Evolutionary conservation across 2,329 filamentous ascomycete species (phyloP), one percentile per base, ranked within the genome.

Genomic region (Elsinoe necatrix): DNA sequence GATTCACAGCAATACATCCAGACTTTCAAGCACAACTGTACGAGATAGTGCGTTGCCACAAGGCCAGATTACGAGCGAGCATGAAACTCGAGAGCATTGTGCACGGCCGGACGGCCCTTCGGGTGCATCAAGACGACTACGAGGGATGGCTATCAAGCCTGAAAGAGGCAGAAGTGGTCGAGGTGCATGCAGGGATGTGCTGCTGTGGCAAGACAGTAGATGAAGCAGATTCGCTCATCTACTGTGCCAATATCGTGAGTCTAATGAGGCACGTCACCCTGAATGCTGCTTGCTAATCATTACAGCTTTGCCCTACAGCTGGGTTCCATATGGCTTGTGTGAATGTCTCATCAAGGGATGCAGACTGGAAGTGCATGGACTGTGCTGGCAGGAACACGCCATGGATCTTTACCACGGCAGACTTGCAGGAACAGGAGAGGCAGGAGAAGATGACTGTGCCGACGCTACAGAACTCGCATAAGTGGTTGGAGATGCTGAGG

Each of bases 261-360:
- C 11, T 18, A n/a, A n/a, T n/a, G n/a, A n/a, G n/a, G n/a, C n/a
- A n/a, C n/a, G n/a, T n/a, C n/a, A n/a, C n/a, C n/a, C n/a, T n/a
- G n/a, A n/a, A n/a, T n/a, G n/a, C n/a, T n/a, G n/a, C 3, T 23
- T 21, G 3, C 57, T 4, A 54, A 58, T 21, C 3, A 31, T 18
- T 4, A 9, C 16, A 50, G 48, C 16, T n/a, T 12, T 56, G 54
- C 35, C 39, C 21, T 6, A 47, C 39, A 8, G 25, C 54, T 3
- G 54, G 20, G 11, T 67, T 63, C 51, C 65, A 67, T 48, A 58
- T 66, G 39, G 25, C 34, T 16, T 67, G 65, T 42, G 61, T 66
- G 2, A 63, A 63, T 3, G 52, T 66, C 9, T 39, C 47, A 8
- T 47, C 41, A 14, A 55, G 60, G 18, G 27, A 31, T 29, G 29